phyloP scores from a whole-genome alignment of 306 rosid species.

The Lupinus albus region DNA sequence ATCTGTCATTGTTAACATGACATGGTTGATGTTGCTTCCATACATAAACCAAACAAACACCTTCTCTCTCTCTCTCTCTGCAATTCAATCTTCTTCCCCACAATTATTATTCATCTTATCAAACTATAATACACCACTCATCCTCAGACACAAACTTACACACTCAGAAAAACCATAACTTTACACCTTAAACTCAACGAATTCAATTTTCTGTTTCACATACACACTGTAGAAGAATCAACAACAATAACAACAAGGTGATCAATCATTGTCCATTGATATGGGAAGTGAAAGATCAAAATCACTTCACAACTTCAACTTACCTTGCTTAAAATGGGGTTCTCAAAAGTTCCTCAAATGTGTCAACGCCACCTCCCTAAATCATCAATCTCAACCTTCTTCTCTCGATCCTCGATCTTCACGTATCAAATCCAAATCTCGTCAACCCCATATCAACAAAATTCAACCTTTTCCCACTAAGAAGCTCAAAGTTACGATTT shows the following conservation, averaged over 20 bases:
- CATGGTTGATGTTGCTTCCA: too few relatives aligned
- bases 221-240: too few relatives aligned
- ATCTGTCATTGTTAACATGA: too few relatives aligned
- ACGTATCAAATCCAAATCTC: slow-evolving; percentile 17
- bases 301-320: slow-evolving; percentile 62
- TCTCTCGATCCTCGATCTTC: slow-evolving; percentile 42
- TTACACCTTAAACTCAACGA: too few relatives aligned
- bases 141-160: too few relatives aligned
- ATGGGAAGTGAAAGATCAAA: slow-evolving; percentile 60
- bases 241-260: background rate
- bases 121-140: too few relatives aligned
- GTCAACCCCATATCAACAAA: background rate
- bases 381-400: slow-evolving; percentile 21
- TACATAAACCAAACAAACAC: too few relatives aligned
- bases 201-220: too few relatives aligned
- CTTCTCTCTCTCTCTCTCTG: too few relatives aligned
- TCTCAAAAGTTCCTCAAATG: slow-evolving; percentile 52
- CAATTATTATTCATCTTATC: too few relatives aligned
- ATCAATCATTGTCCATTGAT: slow-evolving; percentile 9
- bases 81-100: too few relatives aligned
- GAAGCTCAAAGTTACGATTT: slow-evolving; percentile 48
- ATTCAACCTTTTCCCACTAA: slow-evolving; percentile 25
- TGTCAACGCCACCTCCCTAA: slow-evolving; percentile 38
- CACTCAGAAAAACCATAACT: too few relatives aligned
- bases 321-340: slow-evolving; percentile 68